phyloP scores from a whole-genome alignment of 2,329 filamentous ascomycete genomes.

The Aspergillus awamori region DNA sequence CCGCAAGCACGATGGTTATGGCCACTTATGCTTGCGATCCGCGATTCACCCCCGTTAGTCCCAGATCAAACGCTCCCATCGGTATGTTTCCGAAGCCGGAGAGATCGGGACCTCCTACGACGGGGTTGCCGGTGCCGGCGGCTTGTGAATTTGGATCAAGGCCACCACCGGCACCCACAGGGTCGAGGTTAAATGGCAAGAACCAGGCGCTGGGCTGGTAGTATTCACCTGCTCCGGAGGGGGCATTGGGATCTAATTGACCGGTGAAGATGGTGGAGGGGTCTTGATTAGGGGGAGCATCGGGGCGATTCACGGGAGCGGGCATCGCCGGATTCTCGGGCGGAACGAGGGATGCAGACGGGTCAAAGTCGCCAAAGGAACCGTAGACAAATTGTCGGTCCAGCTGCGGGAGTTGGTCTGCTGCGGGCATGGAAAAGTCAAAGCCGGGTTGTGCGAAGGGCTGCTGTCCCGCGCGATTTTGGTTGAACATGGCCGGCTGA shows the following conservation, averaged over 20 bases:
- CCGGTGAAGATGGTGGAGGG: conserved; percentile 39
- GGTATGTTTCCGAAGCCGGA: conserved; percentile 29
- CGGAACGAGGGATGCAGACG: conserved; percentile 34
- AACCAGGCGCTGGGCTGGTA: conserved; percentile 74
- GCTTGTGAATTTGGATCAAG: conserved; percentile 21
- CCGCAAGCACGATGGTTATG: too few relatives aligned
- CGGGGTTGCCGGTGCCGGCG: conserved; percentile 13
- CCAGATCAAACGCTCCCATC: conserved; percentile 32
- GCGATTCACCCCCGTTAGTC: conserved; percentile 27
- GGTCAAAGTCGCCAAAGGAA: conserved; percentile 64
- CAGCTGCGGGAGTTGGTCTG: conserved; percentile 63
- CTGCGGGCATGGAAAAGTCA: conserved; percentile 41
- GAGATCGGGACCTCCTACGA: conserved; percentile 20
- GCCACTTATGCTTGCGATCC: conserved; percentile 16
- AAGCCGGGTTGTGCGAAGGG: conserved; percentile 38
- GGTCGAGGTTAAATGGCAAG: conserved; percentile 88
- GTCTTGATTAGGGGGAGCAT: conserved; percentile 20
- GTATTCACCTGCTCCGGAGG: conserved; percentile 40
- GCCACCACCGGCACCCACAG: conserved; percentile 40
- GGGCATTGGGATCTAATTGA: conserved; percentile 38
- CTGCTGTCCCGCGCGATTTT: conserved; percentile 28
- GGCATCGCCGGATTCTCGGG: conserved; percentile 32
- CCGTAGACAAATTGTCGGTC: conserved; percentile 77
- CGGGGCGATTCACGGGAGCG: conserved; percentile 28
- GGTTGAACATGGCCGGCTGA: conserved; percentile 38